A percentile compares a stretch with the other conserved stretches of the same genome.
phyloP scores from a whole-genome alignment of 345 rosid species.

The Cardamine occulta region DNA sequence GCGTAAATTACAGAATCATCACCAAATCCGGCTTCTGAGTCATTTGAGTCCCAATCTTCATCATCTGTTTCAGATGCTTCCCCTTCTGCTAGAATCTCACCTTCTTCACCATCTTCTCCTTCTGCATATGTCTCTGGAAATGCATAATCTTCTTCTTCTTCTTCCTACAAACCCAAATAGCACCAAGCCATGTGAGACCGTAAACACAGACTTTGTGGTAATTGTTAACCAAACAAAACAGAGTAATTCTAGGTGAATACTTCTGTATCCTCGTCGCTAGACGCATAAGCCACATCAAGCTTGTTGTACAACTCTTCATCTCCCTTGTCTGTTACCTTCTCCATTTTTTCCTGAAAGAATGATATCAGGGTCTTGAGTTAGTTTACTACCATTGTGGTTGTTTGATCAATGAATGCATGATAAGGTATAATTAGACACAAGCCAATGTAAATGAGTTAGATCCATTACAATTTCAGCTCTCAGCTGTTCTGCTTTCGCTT shows the following conservation, averaged over 20 bases:
- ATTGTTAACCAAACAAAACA: conserved; percentile 10
- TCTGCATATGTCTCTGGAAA: conserved; percentile 49
- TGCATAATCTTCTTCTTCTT: conserved; percentile 54
- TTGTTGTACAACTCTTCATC: conserved; percentile 64
- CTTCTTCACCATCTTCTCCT: conserved; percentile 35
- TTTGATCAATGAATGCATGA: background rate
- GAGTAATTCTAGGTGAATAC: conserved; percentile 8
- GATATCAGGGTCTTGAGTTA: conserved; percentile 22
- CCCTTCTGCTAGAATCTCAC: conserved; percentile 24
- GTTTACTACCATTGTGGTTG: background rate
- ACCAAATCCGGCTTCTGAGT: conserved; percentile 20
- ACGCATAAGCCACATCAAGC: conserved; percentile 68
- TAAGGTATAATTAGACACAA: conserved; percentile 3
- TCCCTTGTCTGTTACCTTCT: conserved; percentile 55
- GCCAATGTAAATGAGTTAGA: conserved; percentile 16
- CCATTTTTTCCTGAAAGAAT: conserved; percentile 63
- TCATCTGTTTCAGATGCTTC: conserved; percentile 1
- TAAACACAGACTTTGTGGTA: background rate
- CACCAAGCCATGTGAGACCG: conserved; percentile 23
- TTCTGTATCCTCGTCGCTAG: conserved; percentile 65
- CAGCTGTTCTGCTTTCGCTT: conserved; percentile 59
- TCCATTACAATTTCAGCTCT: conserved; percentile 72
- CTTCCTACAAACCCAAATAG: conserved; percentile 49
- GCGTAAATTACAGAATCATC: background rate
- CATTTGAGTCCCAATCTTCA: conserved; percentile 24